Percentiles rank a stretch among this genome's conserved stretches.
These are phyloP conservation scores for Acanthamoeba culbertsoni DNA, from an alignment of 208 protist species.

Conservation along the genomic window DNA sequence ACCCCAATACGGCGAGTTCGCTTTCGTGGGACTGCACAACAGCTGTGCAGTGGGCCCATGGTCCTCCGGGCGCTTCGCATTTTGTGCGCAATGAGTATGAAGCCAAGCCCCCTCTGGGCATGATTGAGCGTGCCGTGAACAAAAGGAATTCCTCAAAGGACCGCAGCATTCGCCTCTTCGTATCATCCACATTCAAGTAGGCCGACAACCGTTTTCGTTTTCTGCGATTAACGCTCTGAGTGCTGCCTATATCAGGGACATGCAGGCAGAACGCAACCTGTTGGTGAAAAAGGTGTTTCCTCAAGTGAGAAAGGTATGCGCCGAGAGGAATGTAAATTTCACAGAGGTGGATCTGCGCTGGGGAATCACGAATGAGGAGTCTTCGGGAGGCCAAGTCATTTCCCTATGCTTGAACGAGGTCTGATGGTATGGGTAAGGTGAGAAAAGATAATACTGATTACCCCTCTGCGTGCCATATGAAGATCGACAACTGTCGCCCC, in stretches of 20 bases:
- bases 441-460: background rate
- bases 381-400: background rate
- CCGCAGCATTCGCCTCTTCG: constrained; percentile 46
- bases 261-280: constrained; percentile 47
- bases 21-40: too few species aligned
- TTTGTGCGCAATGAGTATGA: background rate
- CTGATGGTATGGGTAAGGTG: background rate
- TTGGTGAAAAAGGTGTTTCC: constrained; percentile 62
- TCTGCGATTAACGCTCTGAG: background rate
- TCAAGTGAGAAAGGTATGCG: constrained; percentile 29
- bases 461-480: background rate
- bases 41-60: too few species aligned
- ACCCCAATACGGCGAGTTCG: too few species aligned
- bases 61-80: background rate
- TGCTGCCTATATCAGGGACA: background rate
- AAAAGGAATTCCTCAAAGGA: background rate
- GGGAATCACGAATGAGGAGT: constrained; percentile 53
- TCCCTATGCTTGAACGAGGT: constrained; percentile 44
- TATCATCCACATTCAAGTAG: constrained; percentile 32
- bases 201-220: background rate
- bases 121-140: background rate
- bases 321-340: constrained; percentile 12
- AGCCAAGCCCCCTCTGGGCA: background rate
- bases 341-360: constrained; percentile 43
- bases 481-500: constrained; percentile 60